phyloP scores from a whole-genome alignment of 306 rosid genomes.

The Quercus engelmannii region DNA sequence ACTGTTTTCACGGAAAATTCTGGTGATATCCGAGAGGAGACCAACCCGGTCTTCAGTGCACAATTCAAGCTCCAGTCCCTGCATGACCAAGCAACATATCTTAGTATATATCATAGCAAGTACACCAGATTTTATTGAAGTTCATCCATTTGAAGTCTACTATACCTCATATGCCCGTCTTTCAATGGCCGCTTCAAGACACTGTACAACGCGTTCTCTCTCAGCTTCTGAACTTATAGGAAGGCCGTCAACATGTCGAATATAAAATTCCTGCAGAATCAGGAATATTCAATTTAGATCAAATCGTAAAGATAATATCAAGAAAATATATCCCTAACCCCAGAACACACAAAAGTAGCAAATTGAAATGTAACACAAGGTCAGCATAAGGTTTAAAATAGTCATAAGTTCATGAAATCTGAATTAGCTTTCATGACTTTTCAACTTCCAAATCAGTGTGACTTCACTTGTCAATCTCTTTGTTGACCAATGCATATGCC shows the following conservation, averaged over 20 bases:
- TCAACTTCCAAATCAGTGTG: background rate
- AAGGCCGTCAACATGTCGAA: conserved; percentile 83
- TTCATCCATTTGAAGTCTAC: background rate
- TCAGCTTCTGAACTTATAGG: conserved; percentile 93
- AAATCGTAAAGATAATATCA: background rate
- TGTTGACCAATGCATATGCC: background rate
- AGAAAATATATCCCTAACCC: background rate
- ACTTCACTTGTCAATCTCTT: background rate
- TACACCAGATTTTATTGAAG: background rate
- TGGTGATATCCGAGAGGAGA: conserved; percentile 88
- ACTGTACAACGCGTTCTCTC: conserved; percentile 72
- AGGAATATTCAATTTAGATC: background rate
- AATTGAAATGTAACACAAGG: background rate
- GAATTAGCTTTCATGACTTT: background rate
- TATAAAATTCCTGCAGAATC: conserved; percentile 70
- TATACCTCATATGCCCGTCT: conserved; percentile 85
- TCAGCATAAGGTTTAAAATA: background rate
- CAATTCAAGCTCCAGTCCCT: conserved; percentile 89
- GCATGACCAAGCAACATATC: conserved; percentile 29
- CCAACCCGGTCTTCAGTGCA: conserved; percentile 77
- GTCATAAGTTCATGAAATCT: background rate
- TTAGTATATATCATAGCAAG: conserved; percentile 15
- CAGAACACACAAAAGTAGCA: background rate
- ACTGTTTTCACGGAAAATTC: conserved; percentile 92
- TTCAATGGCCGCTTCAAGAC: conserved; percentile 96